Evolutionary conservation across 768 basidiomycete genomes (phyloP).

Genomic region (Postia placenta): DNA sequence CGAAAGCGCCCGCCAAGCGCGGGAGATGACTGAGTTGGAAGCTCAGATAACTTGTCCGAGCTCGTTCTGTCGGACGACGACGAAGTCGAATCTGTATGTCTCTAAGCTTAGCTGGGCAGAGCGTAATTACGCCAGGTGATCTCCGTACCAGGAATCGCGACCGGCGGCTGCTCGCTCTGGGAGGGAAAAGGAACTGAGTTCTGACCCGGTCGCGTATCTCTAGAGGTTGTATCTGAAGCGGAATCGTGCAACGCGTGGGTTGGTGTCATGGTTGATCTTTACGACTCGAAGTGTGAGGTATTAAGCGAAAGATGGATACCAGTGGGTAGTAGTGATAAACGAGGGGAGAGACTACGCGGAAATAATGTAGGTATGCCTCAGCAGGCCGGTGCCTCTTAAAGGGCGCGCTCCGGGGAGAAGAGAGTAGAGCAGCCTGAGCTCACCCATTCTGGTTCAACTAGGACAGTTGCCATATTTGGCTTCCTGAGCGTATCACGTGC

Average conservation of each 20-base stretch:
- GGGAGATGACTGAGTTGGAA: slow-evolving; percentile 31
- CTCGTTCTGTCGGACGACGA: slow-evolving; percentile 29
- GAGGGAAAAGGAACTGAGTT: slow-evolving; percentile 17
- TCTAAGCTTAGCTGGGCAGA: neutral
- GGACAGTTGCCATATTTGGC: neutral
- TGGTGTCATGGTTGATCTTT: neutral
- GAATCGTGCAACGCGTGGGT: neutral
- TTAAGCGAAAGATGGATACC: neutral
- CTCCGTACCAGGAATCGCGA: neutral
- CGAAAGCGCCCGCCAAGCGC: slow-evolving; percentile 25
- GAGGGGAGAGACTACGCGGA: neutral
- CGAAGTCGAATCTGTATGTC: slow-evolving; percentile 16
- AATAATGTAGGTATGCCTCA: neutral
- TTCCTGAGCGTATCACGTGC: neutral
- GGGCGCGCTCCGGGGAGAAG: neutral
- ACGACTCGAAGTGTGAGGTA: neutral
- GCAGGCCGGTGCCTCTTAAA: neutral
- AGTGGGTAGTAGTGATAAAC: neutral
- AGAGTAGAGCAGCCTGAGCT: neutral
- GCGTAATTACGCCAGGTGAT: too few species aligned
- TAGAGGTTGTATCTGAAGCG: neutral
- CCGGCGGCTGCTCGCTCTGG: neutral
- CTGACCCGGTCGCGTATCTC: neutral
- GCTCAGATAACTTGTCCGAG: slow-evolving; percentile 40
- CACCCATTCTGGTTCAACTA: slow-evolving; percentile 1